Conservation (phyloP, 352 stramenopile species). For the Plasmopara muralis region DNA sequence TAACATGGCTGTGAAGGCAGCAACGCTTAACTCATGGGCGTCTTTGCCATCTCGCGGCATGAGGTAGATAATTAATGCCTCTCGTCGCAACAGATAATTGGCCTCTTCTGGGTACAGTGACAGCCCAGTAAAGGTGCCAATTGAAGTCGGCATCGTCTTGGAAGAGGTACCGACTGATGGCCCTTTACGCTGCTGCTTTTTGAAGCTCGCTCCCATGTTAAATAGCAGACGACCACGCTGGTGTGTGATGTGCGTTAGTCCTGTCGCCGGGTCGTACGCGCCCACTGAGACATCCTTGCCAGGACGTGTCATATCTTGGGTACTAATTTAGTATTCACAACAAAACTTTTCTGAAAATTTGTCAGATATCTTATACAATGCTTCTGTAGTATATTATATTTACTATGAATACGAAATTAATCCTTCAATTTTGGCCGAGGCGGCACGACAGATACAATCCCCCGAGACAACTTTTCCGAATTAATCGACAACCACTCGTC, state of each 20-base stretch:
- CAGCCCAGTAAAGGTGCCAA: constrained; percentile 43
- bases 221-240: constrained; percentile 70
- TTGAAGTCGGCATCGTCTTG: constrained; percentile 19
- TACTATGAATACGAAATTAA: background rate
- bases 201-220: constrained; percentile 53
- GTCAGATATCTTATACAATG: background rate
- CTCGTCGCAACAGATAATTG: constrained; percentile 53
- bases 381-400: background rate
- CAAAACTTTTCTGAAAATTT: too few species aligned
- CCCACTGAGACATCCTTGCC: constrained; percentile 52
- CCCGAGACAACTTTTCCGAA: constrained; percentile 36
- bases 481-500: constrained; percentile 65
- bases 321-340: too few species aligned
- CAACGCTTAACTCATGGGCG: constrained; percentile 12
- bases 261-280: constrained; percentile 45
- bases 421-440: constrained; percentile 21
- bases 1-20: constrained; percentile 26
- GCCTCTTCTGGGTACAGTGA: constrained; percentile 67
- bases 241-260: constrained; percentile 59
- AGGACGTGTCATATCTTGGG: constrained; percentile 7
- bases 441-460: constrained; percentile 38
- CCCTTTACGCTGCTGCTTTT: constrained; percentile 28
- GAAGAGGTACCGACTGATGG: background rate
- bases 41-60: constrained; percentile 11
- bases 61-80: constrained; percentile 39